Percentiles rank a stretch among this genome's conserved stretches.
phyloP scores from a whole-genome alignment of 2,329 filamentous ascomycete species.

The Cordyceps farinosa region DNA sequence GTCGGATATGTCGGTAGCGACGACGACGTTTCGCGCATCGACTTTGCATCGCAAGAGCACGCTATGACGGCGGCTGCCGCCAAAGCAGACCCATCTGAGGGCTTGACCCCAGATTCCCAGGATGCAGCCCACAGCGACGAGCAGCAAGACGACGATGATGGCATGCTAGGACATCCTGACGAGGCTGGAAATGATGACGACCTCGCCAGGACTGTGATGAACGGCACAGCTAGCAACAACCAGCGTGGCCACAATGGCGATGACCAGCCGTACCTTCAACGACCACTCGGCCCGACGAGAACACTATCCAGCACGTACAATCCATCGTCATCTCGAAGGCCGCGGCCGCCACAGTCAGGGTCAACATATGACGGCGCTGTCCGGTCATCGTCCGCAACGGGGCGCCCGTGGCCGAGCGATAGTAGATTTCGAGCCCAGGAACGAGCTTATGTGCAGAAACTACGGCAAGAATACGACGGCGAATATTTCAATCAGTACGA shows the following conservation, averaged over 20 bases:
- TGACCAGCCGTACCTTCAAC: conserved; percentile 45
- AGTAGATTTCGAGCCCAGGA: conserved; percentile 62
- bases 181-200: conserved; percentile 23
- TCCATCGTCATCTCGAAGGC: conserved; percentile 57
- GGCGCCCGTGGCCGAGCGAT: conserved; percentile 43
- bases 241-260: conserved; percentile 36
- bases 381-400: conserved; percentile 51
- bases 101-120: conserved; percentile 26
- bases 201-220: conserved; percentile 36
- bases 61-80: conserved; percentile 23
- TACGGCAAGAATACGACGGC: conserved; percentile 65
- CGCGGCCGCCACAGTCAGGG: conserved; percentile 37
- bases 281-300: conserved; percentile 65
- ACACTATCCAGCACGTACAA: conserved; percentile 80
- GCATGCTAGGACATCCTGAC: conserved; percentile 44
- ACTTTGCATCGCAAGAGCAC: conserved; percentile 37
- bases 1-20: conserved; percentile 55
- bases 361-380: conserved; percentile 43
- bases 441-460: conserved; percentile 88
- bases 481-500: conserved; percentile 72
- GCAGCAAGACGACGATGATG: conserved; percentile 46
- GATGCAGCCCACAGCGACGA: conserved; percentile 46
- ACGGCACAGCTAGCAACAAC: conserved; percentile 38
- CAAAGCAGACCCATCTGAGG: conserved; percentile 2
- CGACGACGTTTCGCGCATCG: conserved; percentile 38